These are phyloP conservation scores for Aspergillus proliferans DNA, from an alignment of 2,329 filamentous ascomycete genomes.

Conservation along the genomic window DNA sequence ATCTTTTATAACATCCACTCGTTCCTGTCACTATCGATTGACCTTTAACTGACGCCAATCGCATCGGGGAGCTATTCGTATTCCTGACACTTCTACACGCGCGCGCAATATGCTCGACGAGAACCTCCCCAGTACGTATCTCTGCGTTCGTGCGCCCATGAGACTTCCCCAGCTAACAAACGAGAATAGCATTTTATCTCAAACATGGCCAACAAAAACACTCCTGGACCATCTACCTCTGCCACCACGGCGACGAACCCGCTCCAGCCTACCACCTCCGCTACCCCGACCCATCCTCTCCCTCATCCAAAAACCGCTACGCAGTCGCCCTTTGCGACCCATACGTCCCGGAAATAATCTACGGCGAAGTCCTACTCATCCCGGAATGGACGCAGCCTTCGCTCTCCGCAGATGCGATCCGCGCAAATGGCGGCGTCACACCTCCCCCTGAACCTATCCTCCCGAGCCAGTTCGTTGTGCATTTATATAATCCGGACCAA, in stretches of 20 bases:
- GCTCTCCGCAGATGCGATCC: slow-evolving; percentile 72
- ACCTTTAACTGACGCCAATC: not conserved
- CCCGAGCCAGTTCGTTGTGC: slow-evolving; percentile 72
- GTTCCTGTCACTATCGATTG: not conserved
- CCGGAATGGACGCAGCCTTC: slow-evolving; percentile 82
- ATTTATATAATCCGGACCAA: slow-evolving; percentile 92
- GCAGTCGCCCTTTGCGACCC: slow-evolving; percentile 80
- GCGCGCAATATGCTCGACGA: slow-evolving; percentile 71
- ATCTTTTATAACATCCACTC: not conserved
- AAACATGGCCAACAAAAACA: slow-evolving; percentile 45
- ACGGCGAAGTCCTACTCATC: slow-evolving; percentile 74
- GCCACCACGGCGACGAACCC: slow-evolving; percentile 74
- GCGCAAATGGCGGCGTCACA: slow-evolving; percentile 59
- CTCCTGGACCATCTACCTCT: slow-evolving; percentile 37
- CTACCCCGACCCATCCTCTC: slow-evolving; percentile 64
- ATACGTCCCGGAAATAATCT: slow-evolving; percentile 72
- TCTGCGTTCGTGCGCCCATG: not conserved
- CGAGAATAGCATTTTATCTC: slow-evolving; percentile 52
- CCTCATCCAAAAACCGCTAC: slow-evolving; percentile 73
- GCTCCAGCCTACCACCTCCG: slow-evolving; percentile 73
- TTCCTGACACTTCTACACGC: not conserved
- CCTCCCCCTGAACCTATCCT: slow-evolving; percentile 65
- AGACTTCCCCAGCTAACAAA: slow-evolving; percentile 10
- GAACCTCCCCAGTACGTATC: slow-evolving; percentile 66
- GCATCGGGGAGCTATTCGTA: not conserved